Base-by-base conservation (phyloP, 371 early-diverging fungal species). In the Rhizopus microsporus region DNA sequence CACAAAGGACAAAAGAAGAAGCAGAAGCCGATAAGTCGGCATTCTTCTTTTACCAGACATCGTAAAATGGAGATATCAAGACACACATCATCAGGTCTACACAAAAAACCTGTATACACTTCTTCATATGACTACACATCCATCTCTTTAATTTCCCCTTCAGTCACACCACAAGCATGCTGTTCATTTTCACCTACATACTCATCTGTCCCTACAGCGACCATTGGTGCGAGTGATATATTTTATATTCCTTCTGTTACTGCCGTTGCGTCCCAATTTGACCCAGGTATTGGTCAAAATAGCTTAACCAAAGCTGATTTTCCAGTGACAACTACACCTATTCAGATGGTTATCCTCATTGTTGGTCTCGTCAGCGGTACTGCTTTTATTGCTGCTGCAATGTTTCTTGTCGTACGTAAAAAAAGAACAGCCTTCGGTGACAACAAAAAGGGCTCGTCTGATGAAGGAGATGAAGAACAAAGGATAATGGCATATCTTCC, bases 251-350 rank as follows among this genome's bases (percentile, higher is more conserved):
- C 23, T 23, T 23, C 23, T 23, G 23, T 23, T 42, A 80, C 90
- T 32, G 85, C 90, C 32, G 84, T 92, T 5, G 91, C 91, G n/a
- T 85, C 89, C 60, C 93, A 93, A 76, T 91, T 93, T 51, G 79
- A 84, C 30, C 87, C 88, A 0, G 93, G 93, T 72, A 78, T 89
- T 2, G 30, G 12, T 8, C 46, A 46, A 29, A 23, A 7, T 23
- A 23, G 29, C 7, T 29, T 46, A 2, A 15, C 15, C 8, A 17
- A 9, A 12, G 8, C 7, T 29, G 12, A 17, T 29, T 7, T 9
- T 3, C 12, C 29, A 7, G 23, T 23, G 23, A 7, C 46, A 46
- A 29, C 46, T 29, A 46, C 7, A 23, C 12, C 46, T 4, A 46
- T 43, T 6, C 51, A 56, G 40, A 31, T 57, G 30, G 37, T 45